These are phyloP conservation scores for Ichthyophthirius multifiliis DNA, from an alignment of 169 alveolate genomes.

Conservation along the genomic window DNA sequence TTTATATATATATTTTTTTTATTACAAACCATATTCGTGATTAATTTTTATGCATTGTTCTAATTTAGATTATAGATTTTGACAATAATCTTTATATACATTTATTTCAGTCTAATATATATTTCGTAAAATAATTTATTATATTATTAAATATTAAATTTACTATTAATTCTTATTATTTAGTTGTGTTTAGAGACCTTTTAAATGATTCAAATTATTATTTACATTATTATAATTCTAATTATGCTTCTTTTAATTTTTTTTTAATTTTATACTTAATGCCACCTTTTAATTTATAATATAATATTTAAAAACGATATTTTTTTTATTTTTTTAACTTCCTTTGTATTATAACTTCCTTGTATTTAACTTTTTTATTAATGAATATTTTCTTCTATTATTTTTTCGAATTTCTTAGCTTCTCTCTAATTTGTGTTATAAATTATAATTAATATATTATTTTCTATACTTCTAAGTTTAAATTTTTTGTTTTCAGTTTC, in stretches of 20 bases:
- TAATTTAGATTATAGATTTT: not conserved
- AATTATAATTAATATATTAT: not conserved
- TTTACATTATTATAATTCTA: too few relatives aligned
- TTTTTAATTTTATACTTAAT: not conserved
- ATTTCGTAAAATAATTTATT: not conserved
- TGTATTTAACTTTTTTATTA: too few relatives aligned
- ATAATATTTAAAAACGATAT: too few relatives aligned
- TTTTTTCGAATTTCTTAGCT: slow-evolving; percentile 4
- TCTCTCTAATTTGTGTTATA: not conserved
- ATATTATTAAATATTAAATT: not conserved
- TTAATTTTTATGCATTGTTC: not conserved
- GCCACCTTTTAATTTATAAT: not conserved
- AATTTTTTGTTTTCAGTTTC: slow-evolving; percentile 11
- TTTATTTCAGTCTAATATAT: not conserved
- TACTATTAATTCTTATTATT: not conserved
- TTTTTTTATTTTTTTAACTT: too few relatives aligned
- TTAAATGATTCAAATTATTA: too few relatives aligned
- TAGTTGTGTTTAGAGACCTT: not conserved
- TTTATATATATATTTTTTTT: not conserved
- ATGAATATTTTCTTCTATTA: not conserved
- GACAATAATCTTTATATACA: not conserved
- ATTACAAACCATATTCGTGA: not conserved
- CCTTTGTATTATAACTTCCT: too few relatives aligned
- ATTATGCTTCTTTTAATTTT: not conserved
- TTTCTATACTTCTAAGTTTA: not conserved